Evolutionary conservation across 2,329 filamentous ascomycete genomes (phyloP).

Genomic region (Mariannaea elegans): DNA sequence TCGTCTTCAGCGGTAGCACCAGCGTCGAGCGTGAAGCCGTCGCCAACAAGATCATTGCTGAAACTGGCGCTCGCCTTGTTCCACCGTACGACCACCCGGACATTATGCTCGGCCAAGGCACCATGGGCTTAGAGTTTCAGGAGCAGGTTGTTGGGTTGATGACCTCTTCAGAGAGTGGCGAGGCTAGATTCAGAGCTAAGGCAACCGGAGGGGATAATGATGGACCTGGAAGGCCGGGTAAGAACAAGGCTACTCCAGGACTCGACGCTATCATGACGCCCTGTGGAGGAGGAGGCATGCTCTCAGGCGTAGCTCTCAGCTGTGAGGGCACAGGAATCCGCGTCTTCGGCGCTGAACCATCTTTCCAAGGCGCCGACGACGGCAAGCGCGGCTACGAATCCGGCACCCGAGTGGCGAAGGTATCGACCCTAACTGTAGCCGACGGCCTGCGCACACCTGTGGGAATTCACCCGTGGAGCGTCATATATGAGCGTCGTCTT

Average conservation of each 20-base stretch:
- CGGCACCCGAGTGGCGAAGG: constrained; percentile 70
- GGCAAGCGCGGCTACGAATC: constrained; percentile 73
- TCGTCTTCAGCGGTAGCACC: constrained; percentile 86
- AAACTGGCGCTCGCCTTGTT: constrained; percentile 81
- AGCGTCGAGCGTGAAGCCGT: constrained; percentile 82
- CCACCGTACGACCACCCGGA: constrained; percentile 94
- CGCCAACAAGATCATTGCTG: constrained; percentile 71
- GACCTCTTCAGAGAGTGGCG: constrained; percentile 30
- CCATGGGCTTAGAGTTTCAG: constrained; percentile 83
- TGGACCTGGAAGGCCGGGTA: constrained; percentile 11
- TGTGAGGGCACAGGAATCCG: constrained; percentile 74
- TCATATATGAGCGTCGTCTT: constrained; percentile 77
- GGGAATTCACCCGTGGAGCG: constrained; percentile 76
- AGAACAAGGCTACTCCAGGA: constrained; percentile 37
- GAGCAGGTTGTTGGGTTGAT: constrained; percentile 71
- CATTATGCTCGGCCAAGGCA: constrained; percentile 94
- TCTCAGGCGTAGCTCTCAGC: constrained; percentile 82
- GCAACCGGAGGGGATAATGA: constrained; percentile 33
- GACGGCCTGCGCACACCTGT: constrained; percentile 89
- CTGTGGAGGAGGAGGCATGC: constrained; percentile 87
- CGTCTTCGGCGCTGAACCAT: constrained; percentile 90
- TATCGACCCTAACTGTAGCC: constrained; percentile 83
- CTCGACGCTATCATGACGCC: constrained; percentile 82
- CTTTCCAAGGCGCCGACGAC: constrained; percentile 85
- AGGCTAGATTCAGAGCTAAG: constrained; percentile 28